Base-by-base conservation (phyloP, 306 rosid species). In the Betula pendula region DNA sequence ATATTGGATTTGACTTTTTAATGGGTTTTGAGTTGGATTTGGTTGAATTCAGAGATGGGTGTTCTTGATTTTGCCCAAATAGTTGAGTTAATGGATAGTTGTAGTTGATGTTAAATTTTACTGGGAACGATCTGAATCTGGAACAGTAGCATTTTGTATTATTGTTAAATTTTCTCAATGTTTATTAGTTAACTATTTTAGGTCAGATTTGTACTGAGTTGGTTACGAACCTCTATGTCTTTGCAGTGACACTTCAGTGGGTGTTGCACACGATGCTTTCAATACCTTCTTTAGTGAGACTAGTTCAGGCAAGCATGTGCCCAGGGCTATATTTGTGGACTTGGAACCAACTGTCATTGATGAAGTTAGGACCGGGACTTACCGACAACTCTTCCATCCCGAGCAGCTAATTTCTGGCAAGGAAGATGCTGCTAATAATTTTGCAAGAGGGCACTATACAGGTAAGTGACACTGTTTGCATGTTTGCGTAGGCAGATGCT, bases 201-300 rank as follows among this genome's bases (percentile, higher is more conserved):
- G 47, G 67, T 10, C 50, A 25, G 55, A 16, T 43, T 10, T 59
- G 77, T 40, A 47, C 3, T 29, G 49, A 50, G 55, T 31, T 50
- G 63, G 35, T 58, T 44, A 24, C 70, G 51, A 24, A 60, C 45
- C 68, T 33, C 48, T 38, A n/a, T 82, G 70, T 48, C 49, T 40
- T 58, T 62, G 80, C 84, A 90, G 94, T 76, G 98, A 95, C 79
- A 49, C 83, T 1, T 19, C 98, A 0, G 62, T 83, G 24, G 98
- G 97, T 16, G 92, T 85, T 1, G 96, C 89, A 0, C 96, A 90
- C 72, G 98, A 95, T 76, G 98, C 98, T 40, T 95, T 95, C 81
- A 95, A 95, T 81, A 95, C 98, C 13, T 95, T 95, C 91, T 95
- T 95, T 81, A 95, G 98, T 38, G 98, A 95, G 79, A 95, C 98